These are phyloP conservation scores for Citrus medica DNA, from an alignment of 345 rosid species.

Conservation along the genomic window DNA sequence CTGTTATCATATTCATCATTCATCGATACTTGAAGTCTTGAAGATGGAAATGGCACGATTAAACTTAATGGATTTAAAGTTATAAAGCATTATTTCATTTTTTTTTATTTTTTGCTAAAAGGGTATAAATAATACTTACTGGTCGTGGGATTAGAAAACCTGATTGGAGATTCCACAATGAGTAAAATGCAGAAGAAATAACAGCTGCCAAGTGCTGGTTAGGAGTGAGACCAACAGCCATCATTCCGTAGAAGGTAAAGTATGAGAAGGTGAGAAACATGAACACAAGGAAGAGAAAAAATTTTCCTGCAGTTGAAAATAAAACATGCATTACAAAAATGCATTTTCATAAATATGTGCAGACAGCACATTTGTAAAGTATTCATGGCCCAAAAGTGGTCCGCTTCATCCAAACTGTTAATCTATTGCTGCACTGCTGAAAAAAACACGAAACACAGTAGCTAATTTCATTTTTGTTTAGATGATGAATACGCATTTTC, in stretches of 20 bases:
- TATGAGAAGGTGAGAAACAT: conserved; percentile 91
- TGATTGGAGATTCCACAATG: conserved; percentile 84
- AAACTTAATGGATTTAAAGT: not conserved
- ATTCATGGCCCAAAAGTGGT: no score
- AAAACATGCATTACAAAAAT: not conserved
- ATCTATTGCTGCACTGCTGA: no score
- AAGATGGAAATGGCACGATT: not conserved
- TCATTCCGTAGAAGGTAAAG: conserved; percentile 88
- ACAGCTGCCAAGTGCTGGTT: conserved; percentile 73
- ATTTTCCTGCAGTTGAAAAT: conserved; percentile 52
- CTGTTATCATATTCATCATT: not conserved
- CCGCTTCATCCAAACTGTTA: no score
- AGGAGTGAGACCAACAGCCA: conserved; percentile 94
- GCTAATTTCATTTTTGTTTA: no score
- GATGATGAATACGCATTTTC: not conserved
- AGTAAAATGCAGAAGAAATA: conserved; percentile 85
- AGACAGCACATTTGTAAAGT: no score
- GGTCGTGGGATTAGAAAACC: conserved; percentile 83
- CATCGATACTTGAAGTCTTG: no score
- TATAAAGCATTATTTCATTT: not conserved
- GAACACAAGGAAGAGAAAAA: conserved; percentile 64
- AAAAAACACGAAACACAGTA: no score
- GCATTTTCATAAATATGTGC: not conserved
- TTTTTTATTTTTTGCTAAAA: not conserved
- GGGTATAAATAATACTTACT: conserved; percentile 37